phyloP scores from a whole-genome alignment of 345 rosid genomes.

The Murraya koenigii region DNA sequence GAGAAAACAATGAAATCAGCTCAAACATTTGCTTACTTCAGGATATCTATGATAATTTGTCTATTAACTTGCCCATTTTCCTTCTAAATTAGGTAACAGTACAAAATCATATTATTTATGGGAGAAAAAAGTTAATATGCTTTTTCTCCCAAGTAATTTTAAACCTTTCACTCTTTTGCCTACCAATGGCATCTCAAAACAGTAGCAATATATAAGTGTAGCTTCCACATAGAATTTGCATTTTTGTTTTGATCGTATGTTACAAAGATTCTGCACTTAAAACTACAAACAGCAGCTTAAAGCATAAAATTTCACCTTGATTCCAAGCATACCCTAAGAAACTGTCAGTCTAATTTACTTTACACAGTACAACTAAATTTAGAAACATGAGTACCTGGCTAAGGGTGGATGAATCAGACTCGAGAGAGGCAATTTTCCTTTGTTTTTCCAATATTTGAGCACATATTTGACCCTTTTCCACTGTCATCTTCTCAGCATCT shows the following conservation, averaged over 20 bases:
- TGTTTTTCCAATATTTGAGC: constrained; percentile 54
- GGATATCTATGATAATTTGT: background rate
- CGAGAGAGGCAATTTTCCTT: constrained; percentile 47
- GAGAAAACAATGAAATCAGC: background rate
- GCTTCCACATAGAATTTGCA: too few species aligned
- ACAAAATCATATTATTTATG: background rate
- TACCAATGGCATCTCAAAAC: too few species aligned
- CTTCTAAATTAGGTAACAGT: background rate
- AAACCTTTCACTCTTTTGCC: too few species aligned
- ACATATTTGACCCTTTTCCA: constrained; percentile 55
- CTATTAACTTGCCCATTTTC: background rate
- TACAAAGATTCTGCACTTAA: background rate
- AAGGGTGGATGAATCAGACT: constrained; percentile 60
- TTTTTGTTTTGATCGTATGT: background rate
- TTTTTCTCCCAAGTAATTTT: too few species aligned
- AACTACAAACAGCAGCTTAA: background rate
- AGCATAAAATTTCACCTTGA: background rate
- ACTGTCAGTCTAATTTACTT: background rate
- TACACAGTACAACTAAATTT: background rate
- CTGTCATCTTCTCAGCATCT: constrained; percentile 48
- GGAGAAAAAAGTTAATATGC: too few species aligned
- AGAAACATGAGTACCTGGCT: constrained; percentile 40
- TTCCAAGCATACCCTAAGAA: background rate
- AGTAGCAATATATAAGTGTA: too few species aligned
- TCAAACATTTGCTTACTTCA: background rate